Conservation (phyloP, 495 filamentous ascomycete species). For the Baudoinia panamericana region DNA sequence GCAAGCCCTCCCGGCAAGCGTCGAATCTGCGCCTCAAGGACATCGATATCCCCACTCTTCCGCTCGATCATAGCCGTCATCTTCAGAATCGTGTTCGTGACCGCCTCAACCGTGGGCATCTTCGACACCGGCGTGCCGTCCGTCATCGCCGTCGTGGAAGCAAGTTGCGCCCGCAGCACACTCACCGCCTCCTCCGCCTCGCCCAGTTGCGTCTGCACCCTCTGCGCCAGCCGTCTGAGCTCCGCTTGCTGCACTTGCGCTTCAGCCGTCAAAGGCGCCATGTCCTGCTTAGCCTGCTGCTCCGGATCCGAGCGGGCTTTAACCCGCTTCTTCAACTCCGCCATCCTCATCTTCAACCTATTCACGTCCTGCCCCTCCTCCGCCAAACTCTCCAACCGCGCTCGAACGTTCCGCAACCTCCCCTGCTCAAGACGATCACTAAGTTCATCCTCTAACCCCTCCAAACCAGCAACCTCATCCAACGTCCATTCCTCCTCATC, state of each 20-base stretch:
- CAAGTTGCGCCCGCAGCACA: conserved; percentile 66
- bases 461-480: conserved; percentile 53
- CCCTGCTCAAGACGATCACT: conserved; percentile 47
- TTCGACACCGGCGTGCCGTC: conserved; percentile 19
- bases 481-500: conserved; percentile 53
- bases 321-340: conserved; percentile 60
- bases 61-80: conserved; percentile 87
- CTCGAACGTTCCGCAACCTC: conserved; percentile 48
- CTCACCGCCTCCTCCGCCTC: conserved; percentile 72
- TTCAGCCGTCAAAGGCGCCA: conserved; percentile 67
- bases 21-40: conserved; percentile 73
- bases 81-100: conserved; percentile 77
- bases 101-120: conserved; percentile 80
- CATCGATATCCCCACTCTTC: conserved; percentile 74
- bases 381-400: conserved; percentile 47
- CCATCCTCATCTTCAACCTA: conserved; percentile 54
- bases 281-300: conserved; percentile 41
- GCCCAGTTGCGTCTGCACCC: conserved; percentile 56
- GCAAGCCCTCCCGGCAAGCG: conserved; percentile 40
- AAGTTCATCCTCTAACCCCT: conserved; percentile 37
- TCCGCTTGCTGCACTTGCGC: conserved; percentile 71
- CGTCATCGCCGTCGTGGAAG: conserved; percentile 38
- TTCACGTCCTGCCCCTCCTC: conserved; percentile 50
- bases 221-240: conserved; percentile 54
- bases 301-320: conserved; percentile 50